A percentile compares a stretch with the other conserved stretches of the same genome.
Conservation (phyloP, 2,329 filamentous ascomycete genomes). For the Leptographium procerum region DNA sequence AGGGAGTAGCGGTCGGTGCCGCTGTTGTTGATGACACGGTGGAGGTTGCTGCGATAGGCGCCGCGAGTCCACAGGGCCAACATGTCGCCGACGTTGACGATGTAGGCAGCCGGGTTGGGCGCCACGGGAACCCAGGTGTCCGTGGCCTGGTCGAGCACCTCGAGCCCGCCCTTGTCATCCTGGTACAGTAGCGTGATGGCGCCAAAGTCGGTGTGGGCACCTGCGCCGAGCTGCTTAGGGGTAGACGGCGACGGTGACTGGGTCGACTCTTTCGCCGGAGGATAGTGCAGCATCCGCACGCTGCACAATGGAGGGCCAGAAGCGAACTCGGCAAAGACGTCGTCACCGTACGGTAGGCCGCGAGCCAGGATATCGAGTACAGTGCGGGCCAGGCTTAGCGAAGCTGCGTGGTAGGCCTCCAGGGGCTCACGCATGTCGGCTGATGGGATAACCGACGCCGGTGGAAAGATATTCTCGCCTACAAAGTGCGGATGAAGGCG, state of each 20-base stretch:
- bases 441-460: constrained; percentile 10
- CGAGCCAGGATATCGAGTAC: constrained; percentile 30
- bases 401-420: constrained; percentile 27
- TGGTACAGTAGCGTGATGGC: constrained; percentile 44
- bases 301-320: constrained; percentile 29
- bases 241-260: constrained; percentile 21
- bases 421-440: constrained; percentile 24
- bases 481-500: constrained; percentile 28
- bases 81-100: constrained; percentile 41
- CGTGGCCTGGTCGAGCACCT: constrained; percentile 35
- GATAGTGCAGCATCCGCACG: constrained; percentile 37
- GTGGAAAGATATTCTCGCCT: constrained; percentile 26
- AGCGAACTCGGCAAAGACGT: constrained; percentile 31
- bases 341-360: constrained; percentile 27
- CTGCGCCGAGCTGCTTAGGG: constrained; percentile 23
- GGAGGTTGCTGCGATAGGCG: constrained; percentile 39
- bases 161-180: constrained; percentile 35
- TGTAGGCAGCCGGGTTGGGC: constrained; percentile 32
- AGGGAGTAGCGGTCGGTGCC: constrained; percentile 40
- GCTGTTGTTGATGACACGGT: constrained; percentile 43
- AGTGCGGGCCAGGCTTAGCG: constrained; percentile 26
- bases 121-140: constrained; percentile 32
- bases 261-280: constrained; percentile 24
- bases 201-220: constrained; percentile 44
- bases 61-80: constrained; percentile 38